Evolutionary conservation across 148 eudicot genomes (phyloP), one percentile per base, ranked within the genome.

Genomic region (Dianthus caryophyllus): DNA sequence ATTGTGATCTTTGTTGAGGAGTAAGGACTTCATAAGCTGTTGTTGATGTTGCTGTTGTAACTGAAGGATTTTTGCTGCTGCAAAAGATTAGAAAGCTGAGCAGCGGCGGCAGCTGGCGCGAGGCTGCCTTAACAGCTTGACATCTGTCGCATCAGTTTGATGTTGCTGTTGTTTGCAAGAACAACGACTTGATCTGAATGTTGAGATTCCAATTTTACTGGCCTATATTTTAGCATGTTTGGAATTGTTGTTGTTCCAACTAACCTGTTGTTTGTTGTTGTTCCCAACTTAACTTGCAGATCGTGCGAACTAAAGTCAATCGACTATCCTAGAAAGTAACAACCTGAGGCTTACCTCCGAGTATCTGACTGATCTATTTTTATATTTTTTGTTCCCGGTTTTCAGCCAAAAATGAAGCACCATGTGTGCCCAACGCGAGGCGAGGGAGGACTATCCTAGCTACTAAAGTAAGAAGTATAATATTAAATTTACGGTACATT

Each of bases 31-130:
- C 63, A 90, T 36, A 50, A 88, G 86, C 49, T 82, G 83, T 29
- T 79, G 83, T 18, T 84, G 89, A 20, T 84, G 91, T 57, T 87
- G 90, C 24, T 59, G n/a, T n/a, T n/a, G 63, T 31, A 59, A 59
- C 7, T 59, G 63, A 59, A 59, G 43, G n/a, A 59, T 30, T 59
- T 24, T 31, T 59, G 63, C 18, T 59, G 63, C 58, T 88, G 90
- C 79, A 94, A 73, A 68, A 94, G 69, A 77, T 71, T 85, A 22
- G n/a, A n/a, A n/a, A 87, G 63, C 73, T 90, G 96, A 0, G 84
- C 83, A n/a, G n/a, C n/a, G n/a, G n/a, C n/a, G n/a, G n/a, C n/a
- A 9, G 88, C 88, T 70, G 87, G 98, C 61, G 97, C n/a, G 82
- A 29, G 85, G 73, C 66, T 84, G 96, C 68, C 99, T 80, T 24